Evolutionary conservation across 1,284 basidiomycete genomes (phyloP).

Genomic region (Fomitiporia mediterranea): DNA sequence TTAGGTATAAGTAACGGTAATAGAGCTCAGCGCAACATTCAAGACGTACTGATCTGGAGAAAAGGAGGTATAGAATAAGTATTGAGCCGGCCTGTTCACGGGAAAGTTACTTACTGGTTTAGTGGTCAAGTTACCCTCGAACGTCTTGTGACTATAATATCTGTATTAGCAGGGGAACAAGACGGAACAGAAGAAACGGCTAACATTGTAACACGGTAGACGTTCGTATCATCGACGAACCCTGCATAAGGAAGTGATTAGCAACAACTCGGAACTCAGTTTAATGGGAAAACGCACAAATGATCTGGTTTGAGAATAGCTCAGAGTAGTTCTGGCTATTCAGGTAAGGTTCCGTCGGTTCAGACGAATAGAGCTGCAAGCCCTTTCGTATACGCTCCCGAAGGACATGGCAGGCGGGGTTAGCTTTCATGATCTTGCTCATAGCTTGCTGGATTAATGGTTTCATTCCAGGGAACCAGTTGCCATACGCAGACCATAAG

Average conservation of each 20-base stretch:
- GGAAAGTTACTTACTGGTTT: conserved; percentile 85
- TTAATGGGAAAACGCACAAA: conserved; percentile 55
- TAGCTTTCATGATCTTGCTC: conserved; percentile 99
- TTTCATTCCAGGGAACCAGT: conserved; percentile 99
- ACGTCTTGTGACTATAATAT: conserved; percentile 82
- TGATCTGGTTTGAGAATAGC: conserved; percentile 99
- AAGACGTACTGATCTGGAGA: conserved; percentile 24
- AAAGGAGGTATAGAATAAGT: conserved; percentile 1
- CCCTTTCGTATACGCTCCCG: conserved; percentile 99
- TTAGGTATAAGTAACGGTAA: conserved; percentile 13
- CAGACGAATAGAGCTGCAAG: conserved; percentile 97
- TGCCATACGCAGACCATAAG: conserved; percentile 98
- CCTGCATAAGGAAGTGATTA: conserved; percentile 35
- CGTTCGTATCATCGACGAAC: conserved; percentile 99
- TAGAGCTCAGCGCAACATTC: neutral
- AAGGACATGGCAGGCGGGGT: conserved; percentile 96
- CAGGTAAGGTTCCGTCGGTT: conserved; percentile 98
- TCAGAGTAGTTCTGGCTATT: conserved; percentile 98
- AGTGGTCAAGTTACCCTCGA: conserved; percentile 99
- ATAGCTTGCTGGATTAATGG: conserved; percentile 98
- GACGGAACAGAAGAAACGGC: conserved; percentile 23
- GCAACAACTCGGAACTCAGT: neutral
- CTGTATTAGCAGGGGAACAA: neutral
- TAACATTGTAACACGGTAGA: conserved; percentile 97
- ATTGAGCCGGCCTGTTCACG: neutral